Evolutionary conservation across 2,329 filamentous ascomycete genomes (phyloP).

Genomic region (Botrytis paeoniae): DNA sequence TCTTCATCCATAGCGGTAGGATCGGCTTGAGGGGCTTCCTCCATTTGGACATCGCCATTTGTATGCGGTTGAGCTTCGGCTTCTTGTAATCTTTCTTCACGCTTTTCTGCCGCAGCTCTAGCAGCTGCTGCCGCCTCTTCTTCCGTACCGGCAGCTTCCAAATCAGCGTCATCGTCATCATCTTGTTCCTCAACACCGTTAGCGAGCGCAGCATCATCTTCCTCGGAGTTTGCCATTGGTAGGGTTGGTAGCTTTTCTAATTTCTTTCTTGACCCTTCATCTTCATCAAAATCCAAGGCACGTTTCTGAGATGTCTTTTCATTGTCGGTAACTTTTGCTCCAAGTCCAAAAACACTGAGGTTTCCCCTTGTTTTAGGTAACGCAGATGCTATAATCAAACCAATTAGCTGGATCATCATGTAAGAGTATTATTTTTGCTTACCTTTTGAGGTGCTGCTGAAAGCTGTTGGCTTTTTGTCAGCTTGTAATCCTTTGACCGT

Average conservation of each 20-base stretch:
- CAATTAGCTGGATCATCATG: constrained; percentile 22
- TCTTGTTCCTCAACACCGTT: constrained; percentile 60
- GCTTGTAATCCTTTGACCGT: constrained; percentile 41
- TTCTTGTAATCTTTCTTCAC: constrained; percentile 61
- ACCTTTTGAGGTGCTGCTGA: constrained; percentile 43
- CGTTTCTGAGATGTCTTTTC: constrained; percentile 68
- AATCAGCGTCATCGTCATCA: constrained; percentile 59
- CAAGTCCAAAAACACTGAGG: constrained; percentile 80
- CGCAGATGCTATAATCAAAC: constrained; percentile 42
- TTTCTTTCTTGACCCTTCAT: constrained; percentile 82
- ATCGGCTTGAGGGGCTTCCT: constrained; percentile 34
- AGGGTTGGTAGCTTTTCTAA: constrained; percentile 85
- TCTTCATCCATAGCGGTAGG: constrained; percentile 51
- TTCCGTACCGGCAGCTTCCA: constrained; percentile 76
- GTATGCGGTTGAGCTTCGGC: constrained; percentile 42
- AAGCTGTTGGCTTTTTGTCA: constrained; percentile 44
- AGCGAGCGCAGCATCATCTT: constrained; percentile 51
- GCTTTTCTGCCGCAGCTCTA: constrained; percentile 79
- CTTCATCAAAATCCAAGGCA: constrained; percentile 82
- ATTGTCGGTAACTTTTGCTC: constrained; percentile 61
- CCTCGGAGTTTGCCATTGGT: constrained; percentile 60
- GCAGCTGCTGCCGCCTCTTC: constrained; percentile 85
- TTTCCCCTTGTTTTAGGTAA: constrained; percentile 68
- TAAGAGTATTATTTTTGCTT: not conserved
- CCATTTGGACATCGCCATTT: constrained; percentile 39